phyloP scores from a whole-genome alignment of 169 alveolate species.

The Plasmodium knowlesi region DNA sequence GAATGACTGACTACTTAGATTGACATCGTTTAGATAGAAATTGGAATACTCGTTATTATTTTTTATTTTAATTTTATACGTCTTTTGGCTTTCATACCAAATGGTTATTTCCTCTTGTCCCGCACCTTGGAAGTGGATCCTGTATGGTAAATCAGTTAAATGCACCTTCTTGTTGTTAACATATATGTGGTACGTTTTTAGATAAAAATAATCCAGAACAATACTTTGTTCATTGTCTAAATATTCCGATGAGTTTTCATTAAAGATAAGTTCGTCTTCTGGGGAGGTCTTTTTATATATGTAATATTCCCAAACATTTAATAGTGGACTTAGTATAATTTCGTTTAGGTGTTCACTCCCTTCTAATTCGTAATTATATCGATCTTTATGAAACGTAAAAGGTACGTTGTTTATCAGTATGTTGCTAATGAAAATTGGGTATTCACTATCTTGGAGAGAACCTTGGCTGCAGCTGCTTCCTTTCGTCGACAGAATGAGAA shows the following conservation, averaged over 20 bases:
- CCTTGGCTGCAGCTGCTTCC: background rate
- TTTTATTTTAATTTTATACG: conserved; percentile 15
- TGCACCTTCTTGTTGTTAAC: conserved; percentile 18
- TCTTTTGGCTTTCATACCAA: conserved; percentile 1
- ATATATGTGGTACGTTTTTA: conserved; percentile 27
- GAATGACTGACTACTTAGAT: background rate
- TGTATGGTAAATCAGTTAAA: conserved; percentile 37
- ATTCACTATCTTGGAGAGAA: background rate
- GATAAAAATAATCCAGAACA: conserved; percentile 1
- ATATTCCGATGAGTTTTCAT: conserved; percentile 12
- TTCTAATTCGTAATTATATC: conserved; percentile 10
- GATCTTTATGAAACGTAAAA: conserved; percentile 14
- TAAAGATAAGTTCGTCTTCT: conserved; percentile 21
- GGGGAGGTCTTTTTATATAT: conserved; percentile 27
- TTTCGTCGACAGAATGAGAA: conserved; percentile 3
- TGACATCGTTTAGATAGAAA: conserved; percentile 16
- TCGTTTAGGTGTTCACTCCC: background rate
- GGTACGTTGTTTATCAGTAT: conserved; percentile 14
- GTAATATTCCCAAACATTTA: conserved; percentile 37
- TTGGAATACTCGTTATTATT: background rate
- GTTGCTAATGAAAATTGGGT: conserved; percentile 32
- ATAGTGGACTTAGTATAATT: conserved; percentile 23
- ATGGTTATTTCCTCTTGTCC: conserved; percentile 7
- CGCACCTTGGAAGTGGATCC: background rate
- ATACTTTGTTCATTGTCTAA: conserved; percentile 1